Conservation (phyloP, 164 flowering plant species). For the Kalanchoe fedtschenkoi region DNA sequence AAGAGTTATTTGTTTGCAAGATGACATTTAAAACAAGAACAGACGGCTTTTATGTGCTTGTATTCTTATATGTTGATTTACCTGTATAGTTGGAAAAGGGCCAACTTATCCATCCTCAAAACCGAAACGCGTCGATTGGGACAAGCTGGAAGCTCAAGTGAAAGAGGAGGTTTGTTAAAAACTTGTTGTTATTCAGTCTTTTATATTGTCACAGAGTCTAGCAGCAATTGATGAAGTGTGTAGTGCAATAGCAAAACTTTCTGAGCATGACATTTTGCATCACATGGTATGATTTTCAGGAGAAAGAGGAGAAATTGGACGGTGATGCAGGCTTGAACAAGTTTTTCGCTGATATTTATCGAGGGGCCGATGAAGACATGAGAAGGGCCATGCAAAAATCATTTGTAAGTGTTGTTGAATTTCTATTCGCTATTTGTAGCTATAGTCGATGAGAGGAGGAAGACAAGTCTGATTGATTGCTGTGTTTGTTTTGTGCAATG, state of each 20-base stretch:
- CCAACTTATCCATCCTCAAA: slow-evolving; percentile 69
- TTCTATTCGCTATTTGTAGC: too few species aligned
- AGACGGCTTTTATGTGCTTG: background rate
- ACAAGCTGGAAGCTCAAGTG: slow-evolving; percentile 84
- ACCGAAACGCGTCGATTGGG: slow-evolving; percentile 62
- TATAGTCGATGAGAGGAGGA: too few species aligned
- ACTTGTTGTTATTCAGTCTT: too few species aligned
- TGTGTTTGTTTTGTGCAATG: too few species aligned
- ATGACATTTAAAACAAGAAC: background rate
- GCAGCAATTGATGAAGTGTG: too few species aligned
- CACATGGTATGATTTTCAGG: slow-evolving; percentile 36
- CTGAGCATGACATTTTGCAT: background rate
- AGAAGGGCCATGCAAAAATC: slow-evolving; percentile 92
- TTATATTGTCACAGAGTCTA: too few species aligned
- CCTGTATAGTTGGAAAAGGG: background rate
- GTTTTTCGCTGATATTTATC: slow-evolving; percentile 71
- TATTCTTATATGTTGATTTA: background rate
- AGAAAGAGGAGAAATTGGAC: slow-evolving; percentile 92
- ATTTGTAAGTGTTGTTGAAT: slow-evolving; percentile 63
- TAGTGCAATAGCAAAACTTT: too few species aligned
- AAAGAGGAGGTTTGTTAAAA: slow-evolving; percentile 79
- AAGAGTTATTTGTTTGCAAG: background rate
- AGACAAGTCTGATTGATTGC: too few species aligned
- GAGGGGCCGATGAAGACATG: slow-evolving; percentile 88
- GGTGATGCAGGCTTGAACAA: slow-evolving; percentile 98